Base-by-base conservation (phyloP, 1,284 basidiomycete species). In the Athelia psychrophila region DNA sequence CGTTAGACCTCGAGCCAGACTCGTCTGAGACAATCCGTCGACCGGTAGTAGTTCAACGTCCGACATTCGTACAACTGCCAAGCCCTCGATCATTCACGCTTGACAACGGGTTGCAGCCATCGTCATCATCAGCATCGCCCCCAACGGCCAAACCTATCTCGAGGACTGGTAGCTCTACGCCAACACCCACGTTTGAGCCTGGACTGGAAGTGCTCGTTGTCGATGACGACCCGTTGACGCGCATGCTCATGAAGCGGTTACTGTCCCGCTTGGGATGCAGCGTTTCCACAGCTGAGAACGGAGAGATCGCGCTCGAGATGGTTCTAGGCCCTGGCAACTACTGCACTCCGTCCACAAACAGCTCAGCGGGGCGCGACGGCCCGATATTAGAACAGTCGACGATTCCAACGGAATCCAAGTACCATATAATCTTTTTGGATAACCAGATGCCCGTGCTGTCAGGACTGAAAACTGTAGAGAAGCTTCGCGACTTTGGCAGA, bases 401-500 rank as follows among this genome's bases (percentile, higher is more conserved):
- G 20, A 40, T 49, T 25, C 10, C 12, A 12, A n/a, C 61, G 22
- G 69, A 74, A 53, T 62, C 64, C 18, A 75, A 73, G 56, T 93
- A 79, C 61, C 86, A 88, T 52, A 77, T 91, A 2, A 76, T 91
- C 24, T 94, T 94, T 68, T 69, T 95, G 63, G 92, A 95, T 63
- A 95, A 95, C 64, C 89, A 91, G 68, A 91, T 91, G 89, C 92
- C 90, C 3, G 76, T 91, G 42, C 78, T 91, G 76, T 87, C 86
- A 49, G 93, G 93, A 18, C 69, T 93, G 38, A 84, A 87, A 56
- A 79, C 84, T 25, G 84, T 91, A 2, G 65, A 77, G 48, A 84
- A 80, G 61, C 70, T 95, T 40, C 73, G 92, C 49, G 74, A 78
- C 54, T 67, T 88, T 61, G 84, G 86, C 15, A 77, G 87, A 60